phyloP scores from a whole-genome alignment of 371 early-diverging fungal genomes.

The Rozella allomycis region DNA sequence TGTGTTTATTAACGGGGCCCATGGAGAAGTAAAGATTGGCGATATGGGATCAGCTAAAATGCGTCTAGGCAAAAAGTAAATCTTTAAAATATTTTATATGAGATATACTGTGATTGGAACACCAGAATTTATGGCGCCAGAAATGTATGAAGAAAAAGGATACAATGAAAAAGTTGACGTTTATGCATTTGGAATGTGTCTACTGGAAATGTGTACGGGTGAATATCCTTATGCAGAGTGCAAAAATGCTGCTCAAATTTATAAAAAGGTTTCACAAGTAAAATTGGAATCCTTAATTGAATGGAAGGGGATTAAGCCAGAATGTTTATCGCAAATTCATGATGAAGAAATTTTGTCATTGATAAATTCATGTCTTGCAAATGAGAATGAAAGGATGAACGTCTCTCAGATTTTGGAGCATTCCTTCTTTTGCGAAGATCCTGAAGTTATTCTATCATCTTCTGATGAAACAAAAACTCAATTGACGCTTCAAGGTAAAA shows the following conservation, averaged over 20 bases:
- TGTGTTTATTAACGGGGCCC: constrained; percentile 74
- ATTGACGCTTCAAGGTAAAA: constrained; percentile 46
- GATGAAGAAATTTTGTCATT: constrained; percentile 49
- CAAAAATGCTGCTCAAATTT: constrained; percentile 32
- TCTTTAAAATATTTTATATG: not conserved
- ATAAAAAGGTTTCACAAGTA: constrained; percentile 16
- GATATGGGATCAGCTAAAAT: constrained; percentile 78
- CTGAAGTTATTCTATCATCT: constrained; percentile 41
- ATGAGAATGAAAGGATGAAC: constrained; percentile 44
- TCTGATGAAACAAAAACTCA: constrained; percentile 37
- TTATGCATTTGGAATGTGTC: constrained; percentile 82
- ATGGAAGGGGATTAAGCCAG: constrained; percentile 68
- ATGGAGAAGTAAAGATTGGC: constrained; percentile 77
- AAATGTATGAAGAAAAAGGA: constrained; percentile 72
- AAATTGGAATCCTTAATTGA: no score
- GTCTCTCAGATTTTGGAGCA: constrained; percentile 55
- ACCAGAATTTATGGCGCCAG: constrained; percentile 81
- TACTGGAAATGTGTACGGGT: constrained; percentile 68
- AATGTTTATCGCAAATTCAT: constrained; percentile 38
- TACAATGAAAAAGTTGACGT: constrained; percentile 75
- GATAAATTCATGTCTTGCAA: constrained; percentile 47
- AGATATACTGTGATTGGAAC: constrained; percentile 61
- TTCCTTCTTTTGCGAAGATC: constrained; percentile 56
- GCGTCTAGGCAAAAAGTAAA: constrained; percentile 42
- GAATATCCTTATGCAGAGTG: constrained; percentile 76